Conservation (phyloP, 2,329 filamentous ascomycete genomes). For the Chaetoscypha palmicola region DNA sequence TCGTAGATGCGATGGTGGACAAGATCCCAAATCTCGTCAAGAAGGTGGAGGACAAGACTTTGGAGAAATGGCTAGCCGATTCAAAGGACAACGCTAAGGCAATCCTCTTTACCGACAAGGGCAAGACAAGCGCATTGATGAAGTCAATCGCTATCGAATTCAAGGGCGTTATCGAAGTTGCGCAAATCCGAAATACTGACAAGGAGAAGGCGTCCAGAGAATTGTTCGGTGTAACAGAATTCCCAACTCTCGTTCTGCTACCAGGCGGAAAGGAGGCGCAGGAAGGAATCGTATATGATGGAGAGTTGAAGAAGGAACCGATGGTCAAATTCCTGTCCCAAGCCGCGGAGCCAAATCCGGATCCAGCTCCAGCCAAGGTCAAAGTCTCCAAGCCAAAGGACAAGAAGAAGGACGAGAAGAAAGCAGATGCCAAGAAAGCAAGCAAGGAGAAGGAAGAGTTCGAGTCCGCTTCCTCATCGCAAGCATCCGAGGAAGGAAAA, state of each 20-base stretch:
- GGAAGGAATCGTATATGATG: slow-evolving; percentile 66
- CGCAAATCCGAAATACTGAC: slow-evolving; percentile 63
- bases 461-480: slow-evolving; percentile 43
- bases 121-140: slow-evolving; percentile 73
- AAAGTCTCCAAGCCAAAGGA: slow-evolving; percentile 38
- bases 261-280: slow-evolving; percentile 56
- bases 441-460: slow-evolving; percentile 39
- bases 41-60: slow-evolving; percentile 68
- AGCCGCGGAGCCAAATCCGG: slow-evolving; percentile 70
- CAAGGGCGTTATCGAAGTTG: slow-evolving; percentile 69
- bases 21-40: slow-evolving; percentile 91
- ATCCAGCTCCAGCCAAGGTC: slow-evolving; percentile 48
- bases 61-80: slow-evolving; percentile 65
- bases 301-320: slow-evolving; percentile 76
- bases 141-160: slow-evolving; percentile 88
- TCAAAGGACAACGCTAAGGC: slow-evolving; percentile 70
- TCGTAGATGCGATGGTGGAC: slow-evolving; percentile 76
- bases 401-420: slow-evolving; percentile 20
- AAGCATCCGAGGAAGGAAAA: slow-evolving; percentile 42
- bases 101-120: slow-evolving; percentile 90
- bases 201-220: slow-evolving; percentile 69
- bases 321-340: slow-evolving; percentile 80
- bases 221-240: slow-evolving; percentile 68
- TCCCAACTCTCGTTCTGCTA: slow-evolving; percentile 74
- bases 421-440: slow-evolving; percentile 34